Conservation (phyloP, 2,329 filamentous ascomycete genomes). For the Celoporthe dispersa region DNA sequence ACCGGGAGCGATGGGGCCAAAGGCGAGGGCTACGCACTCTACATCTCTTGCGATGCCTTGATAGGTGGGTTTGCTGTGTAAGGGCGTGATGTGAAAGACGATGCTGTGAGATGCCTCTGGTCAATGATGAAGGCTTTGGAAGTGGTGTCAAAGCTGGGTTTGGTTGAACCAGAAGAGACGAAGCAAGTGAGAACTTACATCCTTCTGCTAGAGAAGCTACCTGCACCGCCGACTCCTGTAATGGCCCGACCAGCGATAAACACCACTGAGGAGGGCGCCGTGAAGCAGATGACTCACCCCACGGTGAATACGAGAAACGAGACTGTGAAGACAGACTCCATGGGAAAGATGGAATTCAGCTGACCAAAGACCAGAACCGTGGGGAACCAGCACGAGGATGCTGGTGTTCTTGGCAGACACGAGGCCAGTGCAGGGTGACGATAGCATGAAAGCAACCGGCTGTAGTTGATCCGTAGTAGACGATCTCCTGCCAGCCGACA, state of each 20-base stretch:
- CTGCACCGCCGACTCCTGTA: slow-evolving; percentile 4
- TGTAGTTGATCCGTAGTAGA: slow-evolving; percentile 8
- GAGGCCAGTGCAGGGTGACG: no score
- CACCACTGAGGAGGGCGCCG: slow-evolving; percentile 13
- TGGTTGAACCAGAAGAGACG: neutral
- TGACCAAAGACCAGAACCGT: slow-evolving; percentile 11
- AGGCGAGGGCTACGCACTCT: slow-evolving; percentile 10
- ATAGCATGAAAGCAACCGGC: no score
- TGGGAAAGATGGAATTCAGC: neutral
- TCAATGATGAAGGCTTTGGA: neutral
- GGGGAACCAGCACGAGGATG: slow-evolving; percentile 3
- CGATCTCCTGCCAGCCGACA: slow-evolving; percentile 15
- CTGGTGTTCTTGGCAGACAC: neutral
- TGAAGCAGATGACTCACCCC: slow-evolving; percentile 32
- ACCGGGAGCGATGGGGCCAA: neutral
- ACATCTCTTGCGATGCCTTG: slow-evolving; percentile 7
- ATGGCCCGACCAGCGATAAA: slow-evolving; percentile 2
- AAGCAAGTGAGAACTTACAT: slow-evolving; percentile 7
- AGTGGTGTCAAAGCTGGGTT: neutral
- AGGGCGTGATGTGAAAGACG: neutral
- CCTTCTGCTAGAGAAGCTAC: slow-evolving; percentile 35
- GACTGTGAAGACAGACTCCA: neutral
- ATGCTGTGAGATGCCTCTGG: neutral
- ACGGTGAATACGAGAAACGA: slow-evolving; percentile 17
- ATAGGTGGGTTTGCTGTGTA: slow-evolving; percentile 4